These are phyloP conservation scores for Schizophyllum amplum DNA, from an alignment of 1,284 basidiomycete species.

Conservation along the genomic window DNA sequence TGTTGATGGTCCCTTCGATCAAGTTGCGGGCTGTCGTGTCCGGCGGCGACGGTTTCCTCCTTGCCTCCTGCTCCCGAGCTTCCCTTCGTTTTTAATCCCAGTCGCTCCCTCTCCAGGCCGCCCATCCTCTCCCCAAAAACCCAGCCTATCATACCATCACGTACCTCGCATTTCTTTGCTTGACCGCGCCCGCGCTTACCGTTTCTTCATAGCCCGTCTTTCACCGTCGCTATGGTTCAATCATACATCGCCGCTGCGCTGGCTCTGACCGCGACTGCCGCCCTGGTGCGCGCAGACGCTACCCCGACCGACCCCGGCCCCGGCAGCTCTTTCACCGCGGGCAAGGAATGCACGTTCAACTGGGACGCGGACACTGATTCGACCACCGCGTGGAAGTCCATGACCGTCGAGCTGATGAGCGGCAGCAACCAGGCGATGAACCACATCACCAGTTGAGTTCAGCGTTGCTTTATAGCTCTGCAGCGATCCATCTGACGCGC, in stretches of 20 bases:
- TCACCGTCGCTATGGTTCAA: slow-evolving; percentile 29
- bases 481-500: background rate
- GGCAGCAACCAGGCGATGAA: slow-evolving; percentile 69
- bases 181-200: background rate
- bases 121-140: background rate
- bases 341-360: slow-evolving; percentile 39
- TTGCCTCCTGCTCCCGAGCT: background rate
- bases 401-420: slow-evolving; percentile 73
- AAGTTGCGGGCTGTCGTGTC: no score
- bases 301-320: slow-evolving; percentile 48
- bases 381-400: slow-evolving; percentile 52
- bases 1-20: no score
- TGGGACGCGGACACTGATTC: slow-evolving; percentile 46
- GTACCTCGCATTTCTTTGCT: background rate
- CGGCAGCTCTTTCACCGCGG: slow-evolving; percentile 47
- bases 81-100: background rate
- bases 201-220: background rate
- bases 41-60: background rate
- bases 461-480: slow-evolving; percentile 2
- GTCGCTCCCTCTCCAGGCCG: background rate
- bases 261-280: slow-evolving; percentile 23
- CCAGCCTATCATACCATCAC: background rate
- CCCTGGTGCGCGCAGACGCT: slow-evolving; percentile 40
- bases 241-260: slow-evolving; percentile 32
- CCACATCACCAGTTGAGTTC: slow-evolving; percentile 45